Base-by-base conservation (phyloP, 768 basidiomycete genomes). In the Trametes meyenii region DNA sequence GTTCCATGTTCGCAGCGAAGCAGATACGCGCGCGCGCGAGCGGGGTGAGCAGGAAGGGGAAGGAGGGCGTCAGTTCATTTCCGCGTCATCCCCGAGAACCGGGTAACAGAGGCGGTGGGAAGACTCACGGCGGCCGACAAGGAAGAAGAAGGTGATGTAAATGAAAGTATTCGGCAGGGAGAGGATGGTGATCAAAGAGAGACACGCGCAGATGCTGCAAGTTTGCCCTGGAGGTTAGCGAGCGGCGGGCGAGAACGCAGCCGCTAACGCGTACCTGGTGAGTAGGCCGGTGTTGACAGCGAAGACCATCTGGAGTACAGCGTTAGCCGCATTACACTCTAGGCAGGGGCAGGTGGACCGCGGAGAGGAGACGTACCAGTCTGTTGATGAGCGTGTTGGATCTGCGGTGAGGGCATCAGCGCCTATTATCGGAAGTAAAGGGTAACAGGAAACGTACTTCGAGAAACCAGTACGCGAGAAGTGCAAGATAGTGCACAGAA, bases 111-210 rank as follows among this genome's bases (percentile, higher is more conserved):
- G 8, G 10, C n/a, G 46, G 12, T 21, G 44, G 44, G 44, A 45
- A 19, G 19, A 66, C 78, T 61, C 66, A 82, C 83, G 68, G 64
- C 82, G 78, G 63, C 83, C 82, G 33, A 84, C 73, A 56, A 78
- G 77, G 73, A 85, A 83, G 71, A 82, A 85, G 71, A 85, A 85
- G 45, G 80, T 78, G 36, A 83, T 83, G 68, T 85, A 85, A 50
- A 84, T 80, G 59, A 85, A 74, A 3, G 82, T 82, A 39, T 79
- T 68, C 13, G 78, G 79, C 72, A 78, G 80, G 3, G 77, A 70
- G 10, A 83, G 66, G 60, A 83, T 83, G 19, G 78, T 77, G 29
- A 79, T 60, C 53, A 81, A 69, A 16, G 79, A 79, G n/a, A 73
- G 74, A 48, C 78, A 71, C 12, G 79, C 79, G 55, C 79, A 80